These are phyloP conservation scores for Colletotrichum sp. DNA, from an alignment of 2,329 filamentous ascomycete species.

Conservation along the genomic window DNA sequence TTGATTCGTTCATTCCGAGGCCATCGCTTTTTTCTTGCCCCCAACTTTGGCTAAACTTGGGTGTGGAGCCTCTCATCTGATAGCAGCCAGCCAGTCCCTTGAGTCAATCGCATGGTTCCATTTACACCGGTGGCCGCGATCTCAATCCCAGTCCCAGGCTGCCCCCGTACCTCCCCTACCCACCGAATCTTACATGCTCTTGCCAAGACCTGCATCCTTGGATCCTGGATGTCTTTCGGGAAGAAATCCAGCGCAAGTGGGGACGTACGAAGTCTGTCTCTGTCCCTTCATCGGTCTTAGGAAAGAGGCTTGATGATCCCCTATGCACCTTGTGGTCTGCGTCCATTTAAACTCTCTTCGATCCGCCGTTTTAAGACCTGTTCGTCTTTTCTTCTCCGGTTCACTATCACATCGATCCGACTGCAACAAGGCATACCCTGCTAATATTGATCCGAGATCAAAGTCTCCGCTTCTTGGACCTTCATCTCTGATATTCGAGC, in stretches of 20 bases:
- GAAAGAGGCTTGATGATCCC: not conserved
- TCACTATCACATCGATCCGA: not conserved
- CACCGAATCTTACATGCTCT: not conserved
- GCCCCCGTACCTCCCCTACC: not conserved
- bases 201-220: not conserved
- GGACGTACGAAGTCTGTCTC: not conserved
- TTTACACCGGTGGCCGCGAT: not conserved
- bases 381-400: not conserved
- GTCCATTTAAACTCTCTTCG: not conserved
- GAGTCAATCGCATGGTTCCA: not conserved
- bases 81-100: not conserved
- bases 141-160: not conserved
- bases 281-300: not conserved
- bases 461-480: not conserved
- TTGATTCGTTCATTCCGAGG: not conserved
- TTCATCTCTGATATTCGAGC: not conserved
- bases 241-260: constrained; percentile 9
- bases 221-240: constrained; percentile 1
- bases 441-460: not conserved
- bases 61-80: not conserved
- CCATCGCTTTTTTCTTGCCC: not conserved
- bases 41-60: not conserved
- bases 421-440: not conserved
- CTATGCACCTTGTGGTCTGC: not conserved
- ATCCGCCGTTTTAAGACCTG: not conserved